Percentiles rank a stretch among this genome's conserved stretches.
These are phyloP conservation scores for Phialocephala sp. DNA, from an alignment of 2,329 filamentous ascomycete species.

Conservation along the genomic window DNA sequence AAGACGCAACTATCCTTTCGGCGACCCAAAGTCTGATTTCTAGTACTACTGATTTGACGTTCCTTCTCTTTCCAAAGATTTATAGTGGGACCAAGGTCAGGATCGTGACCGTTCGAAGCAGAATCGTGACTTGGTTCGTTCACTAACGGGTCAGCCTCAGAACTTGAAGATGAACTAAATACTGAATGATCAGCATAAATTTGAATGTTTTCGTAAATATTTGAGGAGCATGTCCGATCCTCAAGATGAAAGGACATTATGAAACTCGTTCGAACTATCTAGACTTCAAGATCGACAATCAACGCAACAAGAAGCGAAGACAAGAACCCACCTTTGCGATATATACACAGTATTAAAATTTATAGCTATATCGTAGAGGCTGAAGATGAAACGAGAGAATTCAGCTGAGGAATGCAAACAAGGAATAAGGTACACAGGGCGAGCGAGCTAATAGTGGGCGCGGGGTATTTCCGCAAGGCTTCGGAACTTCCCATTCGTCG, in stretches of 20 bases:
- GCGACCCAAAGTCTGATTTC: neutral
- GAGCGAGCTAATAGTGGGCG: neutral
- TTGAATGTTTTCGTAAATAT: neutral
- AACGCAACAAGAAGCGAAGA: neutral
- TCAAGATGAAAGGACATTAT: neutral
- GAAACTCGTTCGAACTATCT: neutral
- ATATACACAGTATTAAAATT: neutral
- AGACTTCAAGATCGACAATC: neutral
- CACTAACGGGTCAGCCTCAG: neutral
- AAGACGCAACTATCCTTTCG: neutral
- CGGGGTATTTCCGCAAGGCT: neutral
- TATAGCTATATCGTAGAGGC: neutral
- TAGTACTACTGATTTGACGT: neutral
- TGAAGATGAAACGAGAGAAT: neutral
- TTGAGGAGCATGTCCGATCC: too few species aligned
- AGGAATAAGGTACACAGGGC: neutral
- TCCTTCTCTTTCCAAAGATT: neutral
- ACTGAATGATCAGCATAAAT: neutral
- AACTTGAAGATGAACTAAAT: neutral
- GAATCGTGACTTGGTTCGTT: neutral
- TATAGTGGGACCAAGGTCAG: neutral
- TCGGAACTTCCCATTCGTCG: neutral
- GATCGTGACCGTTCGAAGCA: neutral
- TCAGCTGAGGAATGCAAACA: slow-evolving; percentile 7
- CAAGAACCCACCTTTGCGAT: neutral